These are phyloP conservation scores for Beta vulgaris DNA, from an alignment of 148 eudicot genomes.

Conservation along the genomic window DNA sequence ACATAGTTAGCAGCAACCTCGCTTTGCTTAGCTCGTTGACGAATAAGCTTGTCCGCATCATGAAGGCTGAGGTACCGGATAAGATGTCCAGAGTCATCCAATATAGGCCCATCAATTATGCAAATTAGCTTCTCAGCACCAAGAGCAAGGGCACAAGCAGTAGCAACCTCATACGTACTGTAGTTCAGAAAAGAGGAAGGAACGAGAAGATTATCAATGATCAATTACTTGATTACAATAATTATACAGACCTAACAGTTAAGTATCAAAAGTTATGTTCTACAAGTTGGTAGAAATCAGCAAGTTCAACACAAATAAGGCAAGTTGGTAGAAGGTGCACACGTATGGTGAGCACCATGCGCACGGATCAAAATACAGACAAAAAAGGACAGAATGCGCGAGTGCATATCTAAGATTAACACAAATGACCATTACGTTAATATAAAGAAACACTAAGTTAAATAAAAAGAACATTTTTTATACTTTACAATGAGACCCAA, in stretches of 20 bases:
- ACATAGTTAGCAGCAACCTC: constrained; percentile 96
- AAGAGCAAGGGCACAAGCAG: constrained; percentile 96
- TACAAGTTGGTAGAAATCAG: background rate
- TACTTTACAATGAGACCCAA: too few species aligned
- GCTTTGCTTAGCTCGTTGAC: constrained; percentile 88
- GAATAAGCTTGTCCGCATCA: constrained; percentile 85
- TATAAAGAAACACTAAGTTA: too few species aligned
- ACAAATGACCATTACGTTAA: too few species aligned
- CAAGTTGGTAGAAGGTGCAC: too few species aligned
- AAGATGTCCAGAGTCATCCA: constrained; percentile 80
- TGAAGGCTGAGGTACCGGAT: constrained; percentile 79
- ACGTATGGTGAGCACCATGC: too few species aligned
- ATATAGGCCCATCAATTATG: constrained; percentile 86
- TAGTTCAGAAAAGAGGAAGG: constrained; percentile 10
- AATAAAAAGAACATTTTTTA: too few species aligned
- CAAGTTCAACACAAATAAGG: background rate
- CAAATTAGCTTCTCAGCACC: constrained; percentile 94
- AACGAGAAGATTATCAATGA: constrained; percentile 2
- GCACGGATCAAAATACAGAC: background rate
- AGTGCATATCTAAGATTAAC: too few species aligned
- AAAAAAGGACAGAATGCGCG: background rate
- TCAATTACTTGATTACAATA: background rate
- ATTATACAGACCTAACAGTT: background rate
- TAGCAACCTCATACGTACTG: constrained; percentile 97
- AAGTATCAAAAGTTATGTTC: background rate